Conservation (phyloP, 257 asterid genomes). For the Jaltomata sinuosa region DNA sequence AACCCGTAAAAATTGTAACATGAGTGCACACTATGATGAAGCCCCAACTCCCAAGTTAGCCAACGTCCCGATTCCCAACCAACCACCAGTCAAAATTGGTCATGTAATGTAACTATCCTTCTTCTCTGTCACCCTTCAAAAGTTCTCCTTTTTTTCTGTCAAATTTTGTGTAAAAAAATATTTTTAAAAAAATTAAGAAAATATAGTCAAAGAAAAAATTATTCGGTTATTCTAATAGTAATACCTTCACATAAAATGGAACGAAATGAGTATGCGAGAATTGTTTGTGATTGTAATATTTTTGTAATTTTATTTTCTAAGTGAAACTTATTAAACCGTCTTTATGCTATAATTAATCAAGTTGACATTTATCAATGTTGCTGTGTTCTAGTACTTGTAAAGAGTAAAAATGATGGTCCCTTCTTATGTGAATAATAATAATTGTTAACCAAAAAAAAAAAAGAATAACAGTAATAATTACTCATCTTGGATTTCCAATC, state of each 20-base stretch:
- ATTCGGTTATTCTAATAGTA: too few species aligned
- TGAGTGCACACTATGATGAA: neutral
- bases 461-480: neutral
- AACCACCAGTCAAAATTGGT: neutral
- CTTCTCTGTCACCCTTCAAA: neutral
- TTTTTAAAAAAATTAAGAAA: too few species aligned
- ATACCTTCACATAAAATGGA: too few species aligned
- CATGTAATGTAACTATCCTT: neutral
- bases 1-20: too few species aligned
- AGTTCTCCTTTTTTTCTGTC: neutral
- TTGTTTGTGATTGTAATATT: neutral
- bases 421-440: neutral
- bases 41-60: neutral
- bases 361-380: neutral
- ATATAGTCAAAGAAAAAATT: too few species aligned
- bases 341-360: neutral
- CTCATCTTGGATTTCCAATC: neutral
- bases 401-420: neutral
- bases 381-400: neutral
- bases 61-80: neutral
- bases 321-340: neutral
- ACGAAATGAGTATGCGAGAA: neutral
- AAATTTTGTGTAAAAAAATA: neutral
- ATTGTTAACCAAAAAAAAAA: neutral
- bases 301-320: neutral